Percentiles rank a stretch among this genome's conserved stretches.
phyloP scores from a whole-genome alignment of 2,329 filamentous ascomycete genomes.

The Ophiostoma piceae region DNA sequence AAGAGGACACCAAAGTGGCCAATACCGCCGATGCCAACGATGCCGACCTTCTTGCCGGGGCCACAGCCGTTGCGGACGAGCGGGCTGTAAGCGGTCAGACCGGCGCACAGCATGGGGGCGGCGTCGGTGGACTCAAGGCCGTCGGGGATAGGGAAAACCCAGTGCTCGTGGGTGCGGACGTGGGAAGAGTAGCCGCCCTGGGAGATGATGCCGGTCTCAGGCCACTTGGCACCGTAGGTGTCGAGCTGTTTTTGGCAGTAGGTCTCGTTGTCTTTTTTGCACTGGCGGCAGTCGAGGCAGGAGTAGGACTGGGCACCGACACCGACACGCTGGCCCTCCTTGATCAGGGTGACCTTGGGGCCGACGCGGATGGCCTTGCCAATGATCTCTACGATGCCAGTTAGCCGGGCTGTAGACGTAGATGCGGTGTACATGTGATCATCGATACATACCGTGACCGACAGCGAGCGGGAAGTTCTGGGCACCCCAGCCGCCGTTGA shows the following conservation, averaged over 20 bases:
- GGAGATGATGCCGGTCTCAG: slow-evolving; percentile 47
- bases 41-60: slow-evolving; percentile 71
- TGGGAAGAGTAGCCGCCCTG: slow-evolving; percentile 51
- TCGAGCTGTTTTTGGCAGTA: slow-evolving; percentile 58
- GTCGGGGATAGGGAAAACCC: slow-evolving; percentile 70
- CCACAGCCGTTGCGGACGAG: slow-evolving; percentile 70
- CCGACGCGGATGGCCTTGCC: slow-evolving; percentile 64
- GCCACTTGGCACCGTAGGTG: slow-evolving; percentile 55
- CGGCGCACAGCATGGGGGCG: slow-evolving; percentile 80
- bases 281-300: slow-evolving; percentile 60
- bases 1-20: slow-evolving; percentile 68
- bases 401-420: not conserved
- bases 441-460: slow-evolving; percentile 50
- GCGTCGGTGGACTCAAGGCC: slow-evolving; percentile 56
- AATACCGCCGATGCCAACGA: slow-evolving; percentile 67
- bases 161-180: slow-evolving; percentile 63
- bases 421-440: not conserved
- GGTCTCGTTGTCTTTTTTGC: slow-evolving; percentile 62
- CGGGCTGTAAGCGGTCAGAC: slow-evolving; percentile 73
- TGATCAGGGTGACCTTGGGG: slow-evolving; percentile 54
- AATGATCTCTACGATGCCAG: slow-evolving; percentile 53
- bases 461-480: slow-evolving; percentile 60
- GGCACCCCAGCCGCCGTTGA: slow-evolving; percentile 62
- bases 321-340: slow-evolving; percentile 59
- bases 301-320: slow-evolving; percentile 64